Base-by-base conservation (phyloP, 2,329 filamentous ascomycete species). In the Colletotrichum sp. region DNA sequence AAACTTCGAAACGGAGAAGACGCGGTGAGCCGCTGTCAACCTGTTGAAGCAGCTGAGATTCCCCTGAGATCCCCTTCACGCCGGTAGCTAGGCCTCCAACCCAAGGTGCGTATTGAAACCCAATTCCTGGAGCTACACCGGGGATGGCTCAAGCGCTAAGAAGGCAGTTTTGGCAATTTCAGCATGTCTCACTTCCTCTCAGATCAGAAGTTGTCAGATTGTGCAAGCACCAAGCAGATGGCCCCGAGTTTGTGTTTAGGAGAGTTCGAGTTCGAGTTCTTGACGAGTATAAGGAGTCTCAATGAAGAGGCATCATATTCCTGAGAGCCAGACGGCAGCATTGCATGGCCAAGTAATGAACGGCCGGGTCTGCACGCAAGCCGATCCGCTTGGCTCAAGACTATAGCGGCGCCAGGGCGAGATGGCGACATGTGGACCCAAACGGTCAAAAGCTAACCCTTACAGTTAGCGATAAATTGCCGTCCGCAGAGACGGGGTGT, bases 11-110 rank as follows among this genome's bases (percentile, higher is more conserved):
- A 65, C 43, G 68, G 32, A 65, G 36, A 66, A 69, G 56, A 75
- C 56, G 73, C 70, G 58, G 58, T n/a, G 36, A 58, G 69, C 73
- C 64, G 70, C 70, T 73, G 73, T 75, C 73, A 68, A 73, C 18
- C 67, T 28, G 15, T 30, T 65, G 43, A 43, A 26, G 60, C 58
- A 48, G 52, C 9, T 60, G n/a, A 24, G n/a, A 12, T n/a, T 71
- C 24, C 26, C 32, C 52, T 56, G 30, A n/a, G 34, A 56, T 28
- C 21, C 55, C 24, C 55, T 58, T 26, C 26, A 15, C 55, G 55
- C 24, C 21, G 28, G 24, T 24, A 61, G 26, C 58, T 16, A 32
- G 58, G 43, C 43, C n/a, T 48, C 10, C 10, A 21, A 48, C 43
- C 43, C 43, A 21, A 48, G 18, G 43, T 48, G n/a, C n/a, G 43